Evolutionary conservation across 148 eudicot genomes (phyloP), one percentile per base, ranked within the genome.

Genomic region (Camellia lanceoleosa): DNA sequence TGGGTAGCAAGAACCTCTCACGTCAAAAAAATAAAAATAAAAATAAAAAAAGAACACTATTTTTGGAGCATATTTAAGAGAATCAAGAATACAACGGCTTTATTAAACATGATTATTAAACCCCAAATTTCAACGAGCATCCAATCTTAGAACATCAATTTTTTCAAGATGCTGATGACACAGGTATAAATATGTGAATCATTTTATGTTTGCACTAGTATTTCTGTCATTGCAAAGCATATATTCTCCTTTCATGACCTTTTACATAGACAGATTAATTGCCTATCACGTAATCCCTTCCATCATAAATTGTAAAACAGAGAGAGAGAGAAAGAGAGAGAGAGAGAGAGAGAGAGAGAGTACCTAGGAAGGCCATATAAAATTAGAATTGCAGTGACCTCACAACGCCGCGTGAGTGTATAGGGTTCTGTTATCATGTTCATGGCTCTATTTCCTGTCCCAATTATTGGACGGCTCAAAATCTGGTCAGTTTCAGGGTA

Each of bases 311-410:
- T 19, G 23, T 44, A 13, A 13, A 71, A 47, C 30, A 46, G 63
- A 18, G 15, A 42, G 51, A 46, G 71, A 38, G 73, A 42, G 74
- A 47, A 51, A 78, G 18, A 77, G 73, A n/a, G n/a, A n/a, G n/a
- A n/a, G n/a, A 46, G 63, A 18, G 15, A 42, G 51, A 46, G 71
- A 38, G 73, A 42, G 74, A 47, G 58, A 78, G 18, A 77, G 73
- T 82, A 93, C 97, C 97, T 93, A 15, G 97, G 97, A 76, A 91
- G 97, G 75, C 97, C 94, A 75, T 89, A 91, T 79, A 93, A 79
- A 75, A 93, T 83, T 77, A 93, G 90, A 75, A 93, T 93, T 63
- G 97, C 94, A 19, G 97, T 91, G 84, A 93, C 97, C 78, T 93
- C 97, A 86, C 94, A 93, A 56, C 86, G 92, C 42, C 94, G 92